These are phyloP conservation scores for Dryas integrifolia DNA, from an alignment of 331 rosid genomes.

Conservation along the genomic window DNA sequence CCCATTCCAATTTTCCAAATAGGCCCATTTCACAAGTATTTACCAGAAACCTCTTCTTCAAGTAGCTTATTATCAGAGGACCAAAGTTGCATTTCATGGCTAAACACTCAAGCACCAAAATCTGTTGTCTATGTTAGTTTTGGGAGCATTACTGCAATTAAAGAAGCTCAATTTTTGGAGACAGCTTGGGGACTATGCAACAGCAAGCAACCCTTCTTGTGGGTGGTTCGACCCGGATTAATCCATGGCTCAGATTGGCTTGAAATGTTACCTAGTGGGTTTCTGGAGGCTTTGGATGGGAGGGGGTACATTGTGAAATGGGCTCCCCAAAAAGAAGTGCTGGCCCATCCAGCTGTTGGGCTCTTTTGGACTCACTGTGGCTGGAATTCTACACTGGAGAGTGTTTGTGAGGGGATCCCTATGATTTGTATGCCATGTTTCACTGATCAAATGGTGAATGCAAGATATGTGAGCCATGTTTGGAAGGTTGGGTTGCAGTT, in stretches of 20 bases:
- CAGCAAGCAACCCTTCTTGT: constrained; percentile 34
- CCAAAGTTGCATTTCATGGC: constrained; percentile 46
- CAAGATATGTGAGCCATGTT: constrained; percentile 25
- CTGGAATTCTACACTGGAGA: constrained; percentile 43
- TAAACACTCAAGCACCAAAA: constrained; percentile 29
- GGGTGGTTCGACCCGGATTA: constrained; percentile 41
- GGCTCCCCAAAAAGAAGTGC: constrained; percentile 42
- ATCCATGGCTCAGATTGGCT: constrained; percentile 37
- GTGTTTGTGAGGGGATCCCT: constrained; percentile 26
- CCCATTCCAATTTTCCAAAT: constrained; percentile 38
- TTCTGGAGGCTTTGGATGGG: constrained; percentile 20
- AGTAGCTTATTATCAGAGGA: constrained; percentile 32
- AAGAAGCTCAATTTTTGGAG: constrained; percentile 31
- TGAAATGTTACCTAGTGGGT: constrained; percentile 33
- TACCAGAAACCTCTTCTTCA: constrained; percentile 19
- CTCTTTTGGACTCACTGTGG: constrained; percentile 51
- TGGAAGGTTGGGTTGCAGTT: constrained; percentile 24
- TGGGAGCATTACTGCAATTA: constrained; percentile 38
- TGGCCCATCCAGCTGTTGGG: constrained; percentile 34
- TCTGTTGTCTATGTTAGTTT: constrained; percentile 45
- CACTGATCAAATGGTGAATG: constrained; percentile 13
- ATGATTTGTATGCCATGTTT: constrained; percentile 27
- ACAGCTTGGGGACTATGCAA: constrained; percentile 46
- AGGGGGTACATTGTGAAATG: constrained; percentile 45
- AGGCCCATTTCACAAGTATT: constrained; percentile 45